Conservation (phyloP, 2,329 filamentous ascomycete genomes). For the Trichoderma breve region DNA sequence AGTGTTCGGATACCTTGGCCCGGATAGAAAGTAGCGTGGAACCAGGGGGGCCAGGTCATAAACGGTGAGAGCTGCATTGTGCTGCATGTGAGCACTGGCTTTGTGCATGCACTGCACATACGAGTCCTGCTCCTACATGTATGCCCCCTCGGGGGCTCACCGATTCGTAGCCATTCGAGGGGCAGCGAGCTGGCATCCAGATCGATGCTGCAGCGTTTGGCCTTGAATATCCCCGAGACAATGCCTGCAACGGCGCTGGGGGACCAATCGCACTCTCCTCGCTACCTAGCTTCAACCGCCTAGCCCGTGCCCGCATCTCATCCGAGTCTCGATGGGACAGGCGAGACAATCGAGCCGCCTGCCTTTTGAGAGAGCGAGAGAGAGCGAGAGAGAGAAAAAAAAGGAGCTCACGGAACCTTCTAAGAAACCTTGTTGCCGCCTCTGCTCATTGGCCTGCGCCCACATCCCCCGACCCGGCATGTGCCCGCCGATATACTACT, state of each 20-base stretch:
- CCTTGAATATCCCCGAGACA: conserved; percentile 11
- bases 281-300: not conserved
- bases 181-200: not conserved
- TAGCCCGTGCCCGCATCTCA: not conserved
- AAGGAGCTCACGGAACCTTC: conserved; percentile 16
- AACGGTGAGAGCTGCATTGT: conserved; percentile 13
- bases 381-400: not conserved
- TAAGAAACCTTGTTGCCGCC: not conserved
- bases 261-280: not conserved
- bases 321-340: not conserved
- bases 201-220: conserved; percentile 6
- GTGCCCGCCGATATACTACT: not conserved
- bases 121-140: not conserved
- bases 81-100: conserved; percentile 1
- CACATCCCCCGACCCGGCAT: not conserved
- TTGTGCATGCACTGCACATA: conserved; percentile 8
- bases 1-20: not conserved
- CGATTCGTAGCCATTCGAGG: not conserved
- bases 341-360: conserved; percentile 7
- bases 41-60: not conserved
- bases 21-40: conserved; percentile 18
- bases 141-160: not conserved
- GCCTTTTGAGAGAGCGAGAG: not conserved
- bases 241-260: conserved; percentile 3
- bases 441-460: not conserved